These are phyloP conservation scores for Calocera viscosa DNA, from an alignment of 768 basidiomycete species.

Conservation along the genomic window DNA sequence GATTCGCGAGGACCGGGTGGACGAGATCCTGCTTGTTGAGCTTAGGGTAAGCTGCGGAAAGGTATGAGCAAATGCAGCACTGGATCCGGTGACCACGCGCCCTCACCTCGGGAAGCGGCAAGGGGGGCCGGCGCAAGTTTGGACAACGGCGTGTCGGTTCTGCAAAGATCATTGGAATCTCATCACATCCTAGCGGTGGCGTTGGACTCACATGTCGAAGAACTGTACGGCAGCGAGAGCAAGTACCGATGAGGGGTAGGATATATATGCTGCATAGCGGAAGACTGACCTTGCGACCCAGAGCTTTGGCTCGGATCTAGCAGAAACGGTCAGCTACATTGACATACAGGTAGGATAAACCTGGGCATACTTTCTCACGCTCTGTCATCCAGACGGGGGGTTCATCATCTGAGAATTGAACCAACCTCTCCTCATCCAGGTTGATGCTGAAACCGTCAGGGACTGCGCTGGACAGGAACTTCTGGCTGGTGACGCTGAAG, in stretches of 20 bases:
- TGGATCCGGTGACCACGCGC: conserved; percentile 11
- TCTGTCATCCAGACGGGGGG: conserved; percentile 74
- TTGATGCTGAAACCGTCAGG: conserved; percentile 60
- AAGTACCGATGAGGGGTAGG: neutral
- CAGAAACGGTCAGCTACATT: neutral
- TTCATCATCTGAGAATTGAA: conserved; percentile 55
- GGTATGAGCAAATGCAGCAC: conserved; percentile 7
- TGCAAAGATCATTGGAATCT: conserved; percentile 22
- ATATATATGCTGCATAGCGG: neutral
- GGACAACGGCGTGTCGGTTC: conserved; percentile 62
- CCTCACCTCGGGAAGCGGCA: conserved; percentile 5
- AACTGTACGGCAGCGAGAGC: conserved; percentile 39
- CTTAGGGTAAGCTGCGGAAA: conserved; percentile 33
- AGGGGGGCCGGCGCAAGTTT: conserved; percentile 23
- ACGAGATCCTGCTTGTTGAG: conserved; percentile 52
- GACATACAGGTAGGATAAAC: neutral
- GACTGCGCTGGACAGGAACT: neutral
- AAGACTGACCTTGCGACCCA: conserved; percentile 30
- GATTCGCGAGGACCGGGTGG: conserved; percentile 47
- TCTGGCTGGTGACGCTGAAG: neutral
- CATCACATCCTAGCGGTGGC: neutral
- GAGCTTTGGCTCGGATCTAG: conserved; percentile 65
- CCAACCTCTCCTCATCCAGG: conserved; percentile 56
- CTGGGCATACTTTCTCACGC: conserved; percentile 57
- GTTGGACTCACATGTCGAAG: conserved; percentile 52